Evolutionary conservation across 805 yeast genomes (phyloP).

Genomic region (Myxozyma monticola): DNA sequence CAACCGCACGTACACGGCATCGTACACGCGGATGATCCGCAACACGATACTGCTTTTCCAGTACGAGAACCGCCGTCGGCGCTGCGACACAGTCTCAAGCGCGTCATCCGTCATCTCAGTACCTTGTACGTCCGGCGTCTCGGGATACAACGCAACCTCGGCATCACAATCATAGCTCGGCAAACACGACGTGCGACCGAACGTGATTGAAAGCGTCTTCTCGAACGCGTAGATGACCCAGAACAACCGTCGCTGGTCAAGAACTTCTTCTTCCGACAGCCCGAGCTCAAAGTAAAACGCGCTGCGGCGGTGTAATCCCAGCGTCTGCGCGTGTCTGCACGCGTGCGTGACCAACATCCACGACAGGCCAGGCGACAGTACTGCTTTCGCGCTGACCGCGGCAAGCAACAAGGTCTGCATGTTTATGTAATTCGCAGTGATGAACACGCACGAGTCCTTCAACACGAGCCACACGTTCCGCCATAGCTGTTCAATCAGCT

Average conservation of each 20-base stretch:
- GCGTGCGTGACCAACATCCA: slow-evolving; percentile 16
- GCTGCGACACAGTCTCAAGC: slow-evolving; percentile 3
- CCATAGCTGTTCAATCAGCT: slow-evolving; percentile 2
- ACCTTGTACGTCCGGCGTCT: background rate
- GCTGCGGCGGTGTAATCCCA: slow-evolving; percentile 18
- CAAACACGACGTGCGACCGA: slow-evolving; percentile 18
- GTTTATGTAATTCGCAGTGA: slow-evolving; percentile 14
- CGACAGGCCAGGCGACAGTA: slow-evolving; percentile 16
- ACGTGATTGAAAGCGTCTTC: slow-evolving; percentile 13
- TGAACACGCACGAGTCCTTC: slow-evolving; percentile 13
- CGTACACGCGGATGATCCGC: slow-evolving; percentile 8
- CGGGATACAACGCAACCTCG: background rate
- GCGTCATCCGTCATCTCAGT: background rate
- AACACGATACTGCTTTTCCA: background rate
- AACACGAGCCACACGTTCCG: slow-evolving; percentile 12
- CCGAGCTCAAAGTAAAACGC: slow-evolving; percentile 16
- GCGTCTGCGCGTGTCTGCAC: slow-evolving; percentile 10
- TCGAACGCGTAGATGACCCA: slow-evolving; percentile 12
- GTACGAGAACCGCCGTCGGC: slow-evolving; percentile 1
- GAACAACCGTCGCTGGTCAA: slow-evolving; percentile 11
- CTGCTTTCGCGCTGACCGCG: background rate
- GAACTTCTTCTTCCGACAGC: slow-evolving; percentile 7
- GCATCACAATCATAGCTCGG: slow-evolving; percentile 20
- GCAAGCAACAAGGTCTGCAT: slow-evolving; percentile 10
- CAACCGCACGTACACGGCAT: slow-evolving; percentile 15